These are phyloP conservation scores for Penicillium lividum DNA, from an alignment of 495 filamentous ascomycete genomes.

Conservation along the genomic window DNA sequence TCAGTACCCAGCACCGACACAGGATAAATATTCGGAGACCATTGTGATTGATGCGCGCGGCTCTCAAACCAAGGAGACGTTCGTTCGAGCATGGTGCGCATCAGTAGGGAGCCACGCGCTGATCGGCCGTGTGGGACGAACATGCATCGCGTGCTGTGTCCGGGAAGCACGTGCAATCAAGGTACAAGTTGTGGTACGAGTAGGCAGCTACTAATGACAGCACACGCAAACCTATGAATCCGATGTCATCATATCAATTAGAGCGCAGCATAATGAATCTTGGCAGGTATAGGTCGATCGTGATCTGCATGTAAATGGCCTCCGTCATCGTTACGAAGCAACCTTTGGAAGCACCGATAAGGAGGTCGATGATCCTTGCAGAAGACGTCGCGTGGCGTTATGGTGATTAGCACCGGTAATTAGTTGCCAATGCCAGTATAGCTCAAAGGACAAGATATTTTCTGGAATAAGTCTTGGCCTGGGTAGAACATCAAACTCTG, in stretches of 20 bases:
- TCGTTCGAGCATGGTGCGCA: constrained; percentile 69
- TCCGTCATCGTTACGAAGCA: neutral
- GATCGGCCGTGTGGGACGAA: constrained; percentile 62
- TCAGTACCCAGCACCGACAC: constrained; percentile 13
- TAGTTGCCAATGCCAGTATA: constrained; percentile 4
- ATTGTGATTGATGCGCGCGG: constrained; percentile 52
- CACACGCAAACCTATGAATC: too few species aligned
- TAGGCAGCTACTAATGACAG: constrained; percentile 37
- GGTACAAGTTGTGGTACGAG: constrained; percentile 64
- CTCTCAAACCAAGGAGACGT: constrained; percentile 59
- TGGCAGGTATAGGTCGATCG: neutral
- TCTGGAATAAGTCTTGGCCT: too few species aligned
- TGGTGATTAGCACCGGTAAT: neutral
- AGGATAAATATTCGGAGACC: constrained; percentile 37
- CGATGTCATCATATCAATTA: neutral
- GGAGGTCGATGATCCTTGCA: constrained; percentile 1
- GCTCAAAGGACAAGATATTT: neutral
- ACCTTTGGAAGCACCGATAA: neutral
- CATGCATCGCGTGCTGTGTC: constrained; percentile 67
- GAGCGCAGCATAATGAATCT: neutral
- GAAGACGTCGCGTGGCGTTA: neutral
- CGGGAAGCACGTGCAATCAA: constrained; percentile 68
- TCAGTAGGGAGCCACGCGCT: constrained; percentile 68
- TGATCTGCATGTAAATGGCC: neutral
- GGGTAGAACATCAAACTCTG: too few species aligned